Evolutionary conservation across 164 flowering plant species (phyloP).

Genomic region (Vitis rotundifolia): DNA sequence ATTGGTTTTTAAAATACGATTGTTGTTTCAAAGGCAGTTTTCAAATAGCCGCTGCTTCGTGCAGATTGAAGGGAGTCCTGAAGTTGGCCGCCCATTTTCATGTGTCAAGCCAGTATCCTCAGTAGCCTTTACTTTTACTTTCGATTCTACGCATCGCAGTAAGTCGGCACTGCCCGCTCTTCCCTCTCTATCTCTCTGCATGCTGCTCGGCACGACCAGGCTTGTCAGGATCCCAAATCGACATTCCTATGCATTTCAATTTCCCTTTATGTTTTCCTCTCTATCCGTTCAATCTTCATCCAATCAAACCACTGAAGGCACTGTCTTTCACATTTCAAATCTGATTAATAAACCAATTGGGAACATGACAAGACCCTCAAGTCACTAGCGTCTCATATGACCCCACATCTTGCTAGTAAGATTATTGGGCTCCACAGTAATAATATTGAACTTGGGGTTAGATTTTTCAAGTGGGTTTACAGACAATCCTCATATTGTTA

Average conservation of each 20-base stretch:
- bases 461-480: constrained; percentile 34
- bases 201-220: constrained; percentile 5
- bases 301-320: not conserved
- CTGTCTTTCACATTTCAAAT: constrained; percentile 1
- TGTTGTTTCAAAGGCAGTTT: too few species aligned
- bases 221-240: not conserved
- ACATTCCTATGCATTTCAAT: not conserved
- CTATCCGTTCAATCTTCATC: constrained; percentile 4
- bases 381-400: constrained; percentile 33
- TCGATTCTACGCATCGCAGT: too few species aligned
- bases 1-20: too few species aligned
- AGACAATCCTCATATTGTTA: constrained; percentile 38
- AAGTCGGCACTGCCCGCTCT: too few species aligned
- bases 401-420: constrained; percentile 24
- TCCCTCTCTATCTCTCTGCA: not conserved
- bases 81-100: too few species aligned
- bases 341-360: constrained; percentile 30
- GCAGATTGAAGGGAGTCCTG: too few species aligned
- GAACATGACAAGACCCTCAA: constrained; percentile 18
- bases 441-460: constrained; percentile 12
- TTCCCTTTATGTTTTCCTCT: not conserved
- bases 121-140: too few species aligned
- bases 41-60: too few species aligned
- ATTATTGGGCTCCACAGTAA: constrained; percentile 21
- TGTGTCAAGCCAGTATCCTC: too few species aligned